These are phyloP conservation scores for Calonectria pteridis DNA, from an alignment of 2,329 filamentous ascomycete genomes.

Conservation along the genomic window DNA sequence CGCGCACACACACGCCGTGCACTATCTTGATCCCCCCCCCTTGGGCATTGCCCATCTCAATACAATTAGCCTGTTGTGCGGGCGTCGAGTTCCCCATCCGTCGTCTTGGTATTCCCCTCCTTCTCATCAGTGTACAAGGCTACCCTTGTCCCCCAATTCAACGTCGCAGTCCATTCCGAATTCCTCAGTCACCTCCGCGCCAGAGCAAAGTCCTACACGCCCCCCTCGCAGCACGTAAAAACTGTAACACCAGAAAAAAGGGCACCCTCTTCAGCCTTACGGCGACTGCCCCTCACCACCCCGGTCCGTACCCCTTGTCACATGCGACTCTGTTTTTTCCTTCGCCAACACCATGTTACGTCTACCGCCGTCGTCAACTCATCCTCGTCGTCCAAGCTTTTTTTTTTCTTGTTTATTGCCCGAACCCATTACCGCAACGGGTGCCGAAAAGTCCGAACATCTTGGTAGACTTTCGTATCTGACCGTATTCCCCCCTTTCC, in stretches of 20 bases:
- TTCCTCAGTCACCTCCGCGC: constrained; percentile 3
- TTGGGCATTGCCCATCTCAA: constrained; percentile 5
- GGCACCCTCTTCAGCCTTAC: constrained; percentile 46
- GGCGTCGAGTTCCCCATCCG: background rate
- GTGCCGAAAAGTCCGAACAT: background rate
- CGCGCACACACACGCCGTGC: background rate
- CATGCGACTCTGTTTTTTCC: constrained; percentile 20
- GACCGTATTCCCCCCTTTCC: background rate
- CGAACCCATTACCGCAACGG: background rate
- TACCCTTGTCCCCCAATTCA: constrained; percentile 9
- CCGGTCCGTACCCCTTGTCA: constrained; percentile 34
- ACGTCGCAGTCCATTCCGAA: constrained; percentile 21
- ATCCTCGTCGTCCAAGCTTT: background rate
- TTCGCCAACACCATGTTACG: background rate
- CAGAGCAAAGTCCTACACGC: constrained; percentile 25
- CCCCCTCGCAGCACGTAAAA: constrained; percentile 1
- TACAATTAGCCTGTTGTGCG: background rate
- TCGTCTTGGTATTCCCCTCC: background rate
- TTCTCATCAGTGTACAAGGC: background rate
- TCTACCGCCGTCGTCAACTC: background rate
- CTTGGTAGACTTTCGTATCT: background rate
- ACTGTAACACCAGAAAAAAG: constrained; percentile 18
- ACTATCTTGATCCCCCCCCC: background rate
- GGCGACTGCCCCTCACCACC: constrained; percentile 36
- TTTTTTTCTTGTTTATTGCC: background rate